These are phyloP conservation scores for Metschnikowia santaceciliae DNA, from an alignment of 805 yeast species.

Conservation along the genomic window DNA sequence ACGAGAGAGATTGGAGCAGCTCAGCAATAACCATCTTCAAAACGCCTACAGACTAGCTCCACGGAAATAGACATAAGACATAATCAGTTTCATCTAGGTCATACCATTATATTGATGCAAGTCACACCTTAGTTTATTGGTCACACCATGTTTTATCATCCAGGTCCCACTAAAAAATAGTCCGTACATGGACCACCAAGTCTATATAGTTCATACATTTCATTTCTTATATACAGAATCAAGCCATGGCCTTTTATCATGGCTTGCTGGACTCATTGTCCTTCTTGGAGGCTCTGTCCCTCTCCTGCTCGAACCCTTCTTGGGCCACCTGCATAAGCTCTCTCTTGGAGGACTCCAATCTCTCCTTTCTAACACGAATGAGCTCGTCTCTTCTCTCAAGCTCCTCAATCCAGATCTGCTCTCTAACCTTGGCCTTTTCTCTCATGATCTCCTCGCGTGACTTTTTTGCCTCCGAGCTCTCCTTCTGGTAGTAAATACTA, in stretches of 20 bases:
- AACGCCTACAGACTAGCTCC: neutral
- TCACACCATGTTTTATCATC: too few relatives aligned
- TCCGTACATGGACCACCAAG: neutral
- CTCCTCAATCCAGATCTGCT: slow-evolving; percentile 83
- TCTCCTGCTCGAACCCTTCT: slow-evolving; percentile 28
- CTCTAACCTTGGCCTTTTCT: slow-evolving; percentile 82
- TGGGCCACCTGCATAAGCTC: slow-evolving; percentile 37
- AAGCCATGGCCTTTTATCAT: neutral
- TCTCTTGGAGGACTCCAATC: slow-evolving; percentile 55
- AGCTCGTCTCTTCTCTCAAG: slow-evolving; percentile 81
- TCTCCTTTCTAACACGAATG: slow-evolving; percentile 59
- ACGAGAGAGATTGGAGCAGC: neutral
- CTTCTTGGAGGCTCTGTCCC: slow-evolving; percentile 1
- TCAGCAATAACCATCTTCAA: neutral
- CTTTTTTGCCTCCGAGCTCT: slow-evolving; percentile 36
- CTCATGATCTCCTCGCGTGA: slow-evolving; percentile 58
- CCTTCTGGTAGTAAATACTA: slow-evolving; percentile 61
- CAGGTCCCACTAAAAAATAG: too few relatives aligned
- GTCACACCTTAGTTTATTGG: too few relatives aligned
- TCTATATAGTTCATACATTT: neutral
- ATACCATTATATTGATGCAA: neutral
- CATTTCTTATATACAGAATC: neutral
- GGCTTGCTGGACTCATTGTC: neutral
- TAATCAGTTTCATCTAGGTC: neutral
- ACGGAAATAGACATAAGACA: neutral